These are phyloP conservation scores for Aotearoamyces nothofagi DNA, from an alignment of 2,329 filamentous ascomycete species.

Conservation along the genomic window DNA sequence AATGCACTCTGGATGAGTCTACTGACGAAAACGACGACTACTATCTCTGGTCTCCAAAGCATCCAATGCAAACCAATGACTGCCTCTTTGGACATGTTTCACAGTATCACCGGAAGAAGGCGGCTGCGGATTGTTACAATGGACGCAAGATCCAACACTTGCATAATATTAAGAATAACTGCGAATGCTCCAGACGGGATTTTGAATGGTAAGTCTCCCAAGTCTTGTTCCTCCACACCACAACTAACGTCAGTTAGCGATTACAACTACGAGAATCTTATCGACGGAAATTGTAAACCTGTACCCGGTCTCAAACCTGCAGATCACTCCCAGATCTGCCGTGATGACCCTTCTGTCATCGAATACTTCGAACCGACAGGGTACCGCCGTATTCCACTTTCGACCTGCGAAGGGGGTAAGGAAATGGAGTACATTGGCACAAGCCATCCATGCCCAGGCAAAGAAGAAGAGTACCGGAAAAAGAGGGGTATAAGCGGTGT, in stretches of 20 bases:
- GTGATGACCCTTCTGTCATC: slow-evolving; percentile 46
- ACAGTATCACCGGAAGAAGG: slow-evolving; percentile 81
- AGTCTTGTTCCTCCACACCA: too few species aligned
- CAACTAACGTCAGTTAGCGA: slow-evolving; percentile 38
- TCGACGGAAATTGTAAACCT: slow-evolving; percentile 60
- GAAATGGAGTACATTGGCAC: slow-evolving; percentile 55
- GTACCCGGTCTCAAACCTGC: slow-evolving; percentile 57
- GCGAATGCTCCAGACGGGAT: slow-evolving; percentile 69
- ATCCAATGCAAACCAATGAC: slow-evolving; percentile 61
- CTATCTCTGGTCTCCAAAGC: slow-evolving; percentile 72
- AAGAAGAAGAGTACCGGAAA: slow-evolving; percentile 70
- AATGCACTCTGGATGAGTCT: slow-evolving; percentile 54
- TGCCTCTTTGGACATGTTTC: slow-evolving; percentile 89
- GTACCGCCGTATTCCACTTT: slow-evolving; percentile 79
- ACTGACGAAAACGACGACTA: slow-evolving; percentile 55
- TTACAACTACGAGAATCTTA: slow-evolving; percentile 79
- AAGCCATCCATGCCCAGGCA: slow-evolving; percentile 53
- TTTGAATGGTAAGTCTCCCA: slow-evolving; percentile 69
- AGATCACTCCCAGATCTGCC: slow-evolving; percentile 42
- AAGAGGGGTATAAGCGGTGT: slow-evolving; percentile 56
- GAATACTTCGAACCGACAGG: slow-evolving; percentile 78
- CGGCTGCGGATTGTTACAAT: slow-evolving; percentile 69
- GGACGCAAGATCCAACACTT: slow-evolving; percentile 54
- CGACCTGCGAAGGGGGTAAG: slow-evolving; percentile 65
- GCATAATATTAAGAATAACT: slow-evolving; percentile 58